phyloP scores from a whole-genome alignment of 2,329 filamentous ascomycete species.

The Cladosporium sp. region DNA sequence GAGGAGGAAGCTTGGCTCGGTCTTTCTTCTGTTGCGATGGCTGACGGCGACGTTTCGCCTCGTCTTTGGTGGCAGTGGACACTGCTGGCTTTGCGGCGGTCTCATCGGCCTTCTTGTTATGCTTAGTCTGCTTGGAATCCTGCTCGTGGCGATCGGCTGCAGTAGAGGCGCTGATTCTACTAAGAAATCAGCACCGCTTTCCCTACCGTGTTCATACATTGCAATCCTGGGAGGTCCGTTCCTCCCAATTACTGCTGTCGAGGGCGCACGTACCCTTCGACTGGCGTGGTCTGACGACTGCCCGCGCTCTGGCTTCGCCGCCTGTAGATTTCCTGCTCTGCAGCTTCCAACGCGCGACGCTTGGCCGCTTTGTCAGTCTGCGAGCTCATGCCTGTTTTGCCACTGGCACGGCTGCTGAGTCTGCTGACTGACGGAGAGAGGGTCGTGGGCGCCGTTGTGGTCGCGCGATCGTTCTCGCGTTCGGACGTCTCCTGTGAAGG shows the following conservation, averaged over 20 bases:
- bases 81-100: neutral
- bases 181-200: conserved; percentile 2
- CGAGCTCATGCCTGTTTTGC: conserved; percentile 17
- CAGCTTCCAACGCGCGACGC: conserved; percentile 28
- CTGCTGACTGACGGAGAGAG: conserved; percentile 23
- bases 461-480: conserved; percentile 15
- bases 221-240: neutral
- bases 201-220: neutral
- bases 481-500: conserved; percentile 16
- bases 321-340: conserved; percentile 27
- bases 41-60: neutral
- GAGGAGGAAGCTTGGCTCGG: neutral
- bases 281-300: conserved; percentile 26
- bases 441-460: conserved; percentile 14
- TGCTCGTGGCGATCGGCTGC: neutral
- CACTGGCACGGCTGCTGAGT: conserved; percentile 22
- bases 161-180: conserved; percentile 2
- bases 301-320: conserved; percentile 19
- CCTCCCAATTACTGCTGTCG: neutral
- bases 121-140: neutral
- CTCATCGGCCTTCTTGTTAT: neutral
- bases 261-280: conserved; percentile 27
- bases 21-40: neutral
- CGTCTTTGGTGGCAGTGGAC: neutral
- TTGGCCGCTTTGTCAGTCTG: conserved; percentile 32